Conservation (phyloP, 176 grass and related monocot species). For the Carex parvula region DNA sequence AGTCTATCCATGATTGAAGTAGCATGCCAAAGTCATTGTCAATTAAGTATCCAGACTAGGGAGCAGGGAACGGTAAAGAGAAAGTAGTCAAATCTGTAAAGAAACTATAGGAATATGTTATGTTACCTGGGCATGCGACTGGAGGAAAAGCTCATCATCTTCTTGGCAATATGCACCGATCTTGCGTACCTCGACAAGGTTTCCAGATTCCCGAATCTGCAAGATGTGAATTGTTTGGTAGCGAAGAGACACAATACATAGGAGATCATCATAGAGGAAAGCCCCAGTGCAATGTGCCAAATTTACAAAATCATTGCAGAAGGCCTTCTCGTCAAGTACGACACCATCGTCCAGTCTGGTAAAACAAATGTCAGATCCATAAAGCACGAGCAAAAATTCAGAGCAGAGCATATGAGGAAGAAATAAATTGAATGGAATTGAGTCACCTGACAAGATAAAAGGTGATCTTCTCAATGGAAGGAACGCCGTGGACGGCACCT, state of each 20-base stretch:
- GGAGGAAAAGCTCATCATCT: constrained; percentile 87
- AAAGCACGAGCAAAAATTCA: neutral
- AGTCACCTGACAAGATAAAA: constrained; percentile 93
- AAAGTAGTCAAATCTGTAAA: neutral
- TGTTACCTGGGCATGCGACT: constrained; percentile 77
- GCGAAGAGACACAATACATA: constrained; percentile 83
- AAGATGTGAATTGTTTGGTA: constrained; percentile 96
- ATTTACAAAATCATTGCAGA: constrained; percentile 92
- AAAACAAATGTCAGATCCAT: constrained; percentile 34
- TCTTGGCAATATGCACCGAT: constrained; percentile 85
- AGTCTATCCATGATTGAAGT: neutral
- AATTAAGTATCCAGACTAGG: neutral
- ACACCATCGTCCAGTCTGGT: constrained; percentile 71
- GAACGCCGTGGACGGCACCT: constrained; percentile 70
- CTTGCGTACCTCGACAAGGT: constrained; percentile 85
- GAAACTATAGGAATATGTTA: neutral
- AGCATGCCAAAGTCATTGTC: neutral
- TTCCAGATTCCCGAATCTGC: constrained; percentile 82
- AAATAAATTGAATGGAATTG: neutral
- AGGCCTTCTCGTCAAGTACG: constrained; percentile 77
- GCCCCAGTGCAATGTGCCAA: constrained; percentile 81
- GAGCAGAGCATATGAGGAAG: neutral
- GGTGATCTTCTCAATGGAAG: constrained; percentile 90
- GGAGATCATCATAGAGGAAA: constrained; percentile 92
- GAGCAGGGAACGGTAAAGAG: neutral